Percentiles rank a stretch among this genome's conserved stretches.
Conservation (phyloP, 371 early-diverging fungal genomes). For the Neoconidiobolus thromboides region DNA sequence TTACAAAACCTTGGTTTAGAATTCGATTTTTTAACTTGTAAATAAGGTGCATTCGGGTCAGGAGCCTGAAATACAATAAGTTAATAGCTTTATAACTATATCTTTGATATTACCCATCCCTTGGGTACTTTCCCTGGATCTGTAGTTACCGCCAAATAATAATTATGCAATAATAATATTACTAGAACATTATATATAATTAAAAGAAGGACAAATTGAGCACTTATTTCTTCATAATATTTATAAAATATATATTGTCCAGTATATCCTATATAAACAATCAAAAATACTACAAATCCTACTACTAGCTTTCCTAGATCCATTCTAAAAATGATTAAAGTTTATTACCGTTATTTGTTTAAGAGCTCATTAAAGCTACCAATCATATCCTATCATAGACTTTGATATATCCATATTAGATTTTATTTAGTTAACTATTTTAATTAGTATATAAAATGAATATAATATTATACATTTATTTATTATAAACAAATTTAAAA, state of each 20-base stretch:
- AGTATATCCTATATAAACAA: slow-evolving; percentile 1
- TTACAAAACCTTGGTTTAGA: slow-evolving; percentile 53
- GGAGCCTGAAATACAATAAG: slow-evolving; percentile 14
- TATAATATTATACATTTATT: too few species aligned
- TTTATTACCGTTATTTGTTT: too few species aligned
- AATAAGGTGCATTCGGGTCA: slow-evolving; percentile 26
- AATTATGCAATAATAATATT: slow-evolving; percentile 26
- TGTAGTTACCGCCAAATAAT: slow-evolving; percentile 50
- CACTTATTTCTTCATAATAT: neutral
- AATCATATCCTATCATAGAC: too few species aligned
- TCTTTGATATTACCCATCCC: slow-evolving; percentile 28
- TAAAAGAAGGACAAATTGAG: neutral
- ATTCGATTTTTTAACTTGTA: slow-evolving; percentile 52
- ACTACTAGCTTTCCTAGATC: slow-evolving; percentile 2
- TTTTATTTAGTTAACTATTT: too few species aligned
- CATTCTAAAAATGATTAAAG: neutral
- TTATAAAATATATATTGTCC: neutral
- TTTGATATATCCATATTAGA: too few species aligned
- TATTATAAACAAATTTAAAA: too few species aligned
- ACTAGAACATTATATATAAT: slow-evolving; percentile 1
- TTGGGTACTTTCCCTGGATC: slow-evolving; percentile 64
- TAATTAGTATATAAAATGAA: too few species aligned
- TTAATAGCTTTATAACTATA: neutral
- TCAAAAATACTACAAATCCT: slow-evolving; percentile 3
- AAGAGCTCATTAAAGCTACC: too few species aligned